phyloP scores from a whole-genome alignment of 2,329 filamentous ascomycete genomes.

The Aspergillus sergii region DNA sequence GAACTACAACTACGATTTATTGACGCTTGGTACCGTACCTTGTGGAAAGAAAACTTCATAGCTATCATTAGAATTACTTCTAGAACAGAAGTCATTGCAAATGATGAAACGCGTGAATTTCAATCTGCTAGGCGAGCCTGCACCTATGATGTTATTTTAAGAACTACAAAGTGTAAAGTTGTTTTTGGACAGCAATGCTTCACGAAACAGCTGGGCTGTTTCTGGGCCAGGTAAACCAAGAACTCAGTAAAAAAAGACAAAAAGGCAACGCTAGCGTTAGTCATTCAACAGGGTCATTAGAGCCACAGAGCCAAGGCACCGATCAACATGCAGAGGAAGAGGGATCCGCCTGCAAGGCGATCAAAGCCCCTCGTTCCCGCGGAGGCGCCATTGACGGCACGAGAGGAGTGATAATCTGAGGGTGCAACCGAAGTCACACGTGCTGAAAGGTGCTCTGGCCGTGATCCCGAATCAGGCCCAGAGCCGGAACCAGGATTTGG shows the following conservation, averaged over 20 bases:
- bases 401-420: neutral
- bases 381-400: conserved; percentile 5
- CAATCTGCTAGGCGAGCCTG: neutral
- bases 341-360: neutral
- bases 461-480: neutral
- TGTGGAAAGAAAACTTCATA: neutral
- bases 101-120: neutral
- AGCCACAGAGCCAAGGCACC: conserved; percentile 14
- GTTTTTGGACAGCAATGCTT: neutral
- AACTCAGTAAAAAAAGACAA: neutral
- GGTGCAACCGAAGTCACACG: conserved; percentile 2
- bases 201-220: neutral
- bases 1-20: neutral
- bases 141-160: neutral
- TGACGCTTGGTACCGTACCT: neutral
- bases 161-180: neutral
- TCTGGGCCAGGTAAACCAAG: neutral
- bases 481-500: neutral
- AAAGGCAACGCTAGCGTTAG: neutral
- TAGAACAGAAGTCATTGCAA: neutral
- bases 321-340: conserved; percentile 9
- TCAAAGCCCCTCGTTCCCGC: neutral
- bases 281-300: neutral
- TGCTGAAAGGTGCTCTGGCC: neutral
- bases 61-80: neutral